These are phyloP conservation scores for Corynascus novoguineensis DNA, from an alignment of 495 filamentous ascomycete genomes.

Conservation along the genomic window DNA sequence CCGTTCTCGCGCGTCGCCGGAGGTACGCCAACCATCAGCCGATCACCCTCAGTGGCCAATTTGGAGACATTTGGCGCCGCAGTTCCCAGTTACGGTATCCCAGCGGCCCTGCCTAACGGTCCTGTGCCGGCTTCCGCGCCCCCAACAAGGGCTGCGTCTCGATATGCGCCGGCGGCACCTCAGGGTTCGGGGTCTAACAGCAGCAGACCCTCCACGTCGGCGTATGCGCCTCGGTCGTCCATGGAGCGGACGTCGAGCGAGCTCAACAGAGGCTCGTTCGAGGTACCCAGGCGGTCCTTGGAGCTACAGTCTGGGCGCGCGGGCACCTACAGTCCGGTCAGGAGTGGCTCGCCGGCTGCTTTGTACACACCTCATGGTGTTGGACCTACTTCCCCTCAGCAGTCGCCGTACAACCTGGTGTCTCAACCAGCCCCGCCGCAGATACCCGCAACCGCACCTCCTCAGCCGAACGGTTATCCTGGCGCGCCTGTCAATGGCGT, in stretches of 20 bases:
- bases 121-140: conserved; percentile 26
- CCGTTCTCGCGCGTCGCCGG: conserved; percentile 77
- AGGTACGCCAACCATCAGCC: conserved; percentile 75
- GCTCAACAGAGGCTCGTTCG: conserved; percentile 39
- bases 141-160: conserved; percentile 47
- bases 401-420: conserved; percentile 12
- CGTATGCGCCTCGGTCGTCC: conserved; percentile 40
- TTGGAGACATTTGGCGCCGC: conserved; percentile 57
- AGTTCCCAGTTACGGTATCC: conserved; percentile 32
- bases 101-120: conserved; percentile 27
- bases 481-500: conserved; percentile 10
- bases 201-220: conserved; percentile 31
- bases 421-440: conserved; percentile 15
- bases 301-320: conserved; percentile 36
- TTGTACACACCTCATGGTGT: conserved; percentile 28
- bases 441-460: conserved; percentile 16
- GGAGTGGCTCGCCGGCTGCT: conserved; percentile 22
- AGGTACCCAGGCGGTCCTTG: conserved; percentile 39
- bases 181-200: conserved; percentile 25
- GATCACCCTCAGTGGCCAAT: conserved; percentile 69
- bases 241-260: conserved; percentile 43
- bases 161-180: conserved; percentile 54
- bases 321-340: conserved; percentile 32
- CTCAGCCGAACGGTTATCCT: conserved; percentile 24
- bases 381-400: conserved; percentile 16